A percentile compares a stretch with the other conserved stretches of the same genome.
phyloP scores from a whole-genome alignment of 2,329 filamentous ascomycete genomes.

The Sporothrix humicola region DNA sequence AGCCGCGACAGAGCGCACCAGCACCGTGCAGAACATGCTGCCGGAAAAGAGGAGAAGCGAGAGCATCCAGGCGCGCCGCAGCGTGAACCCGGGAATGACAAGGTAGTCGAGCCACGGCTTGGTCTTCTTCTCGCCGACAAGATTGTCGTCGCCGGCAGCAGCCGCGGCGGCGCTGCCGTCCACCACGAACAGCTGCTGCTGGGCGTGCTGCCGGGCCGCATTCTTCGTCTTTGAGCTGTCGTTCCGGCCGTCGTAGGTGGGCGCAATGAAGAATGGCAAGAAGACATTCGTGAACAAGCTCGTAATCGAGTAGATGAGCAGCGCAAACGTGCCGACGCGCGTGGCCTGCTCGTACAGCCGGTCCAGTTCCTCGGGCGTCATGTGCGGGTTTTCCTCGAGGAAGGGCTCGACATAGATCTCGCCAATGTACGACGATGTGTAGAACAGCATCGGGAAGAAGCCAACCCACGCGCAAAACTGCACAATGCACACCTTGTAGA shows the following conservation, averaged over 20 bases:
- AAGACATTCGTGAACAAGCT: constrained; percentile 82
- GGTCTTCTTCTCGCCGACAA: constrained; percentile 45
- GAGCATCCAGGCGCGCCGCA: constrained; percentile 85
- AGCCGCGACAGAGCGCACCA: constrained; percentile 71
- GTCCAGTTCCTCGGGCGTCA: constrained; percentile 77
- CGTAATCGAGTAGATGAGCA: constrained; percentile 85
- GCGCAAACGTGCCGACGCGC: constrained; percentile 83
- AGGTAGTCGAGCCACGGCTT: constrained; percentile 63
- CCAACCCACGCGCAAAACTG: constrained; percentile 91
- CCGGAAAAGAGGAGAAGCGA: constrained; percentile 82
- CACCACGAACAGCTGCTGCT: neutral
- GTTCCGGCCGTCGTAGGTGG: constrained; percentile 68
- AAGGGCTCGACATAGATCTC: constrained; percentile 89
- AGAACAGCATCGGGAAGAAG: constrained; percentile 95
- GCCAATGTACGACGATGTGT: constrained; percentile 91
- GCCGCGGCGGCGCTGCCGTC: constrained; percentile 9
- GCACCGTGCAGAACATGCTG: constrained; percentile 82
- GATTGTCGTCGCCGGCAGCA: neutral
- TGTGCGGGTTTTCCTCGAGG: constrained; percentile 76
- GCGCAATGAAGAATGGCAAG: constrained; percentile 83
- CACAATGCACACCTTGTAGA: constrained; percentile 78
- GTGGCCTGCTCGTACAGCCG: constrained; percentile 83
- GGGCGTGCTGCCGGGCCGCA: neutral
- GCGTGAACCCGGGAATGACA: constrained; percentile 80
- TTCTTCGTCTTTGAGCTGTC: neutral